Base-by-base conservation (phyloP, 2,329 filamentous ascomycete species). In the Lojkania enalia region DNA sequence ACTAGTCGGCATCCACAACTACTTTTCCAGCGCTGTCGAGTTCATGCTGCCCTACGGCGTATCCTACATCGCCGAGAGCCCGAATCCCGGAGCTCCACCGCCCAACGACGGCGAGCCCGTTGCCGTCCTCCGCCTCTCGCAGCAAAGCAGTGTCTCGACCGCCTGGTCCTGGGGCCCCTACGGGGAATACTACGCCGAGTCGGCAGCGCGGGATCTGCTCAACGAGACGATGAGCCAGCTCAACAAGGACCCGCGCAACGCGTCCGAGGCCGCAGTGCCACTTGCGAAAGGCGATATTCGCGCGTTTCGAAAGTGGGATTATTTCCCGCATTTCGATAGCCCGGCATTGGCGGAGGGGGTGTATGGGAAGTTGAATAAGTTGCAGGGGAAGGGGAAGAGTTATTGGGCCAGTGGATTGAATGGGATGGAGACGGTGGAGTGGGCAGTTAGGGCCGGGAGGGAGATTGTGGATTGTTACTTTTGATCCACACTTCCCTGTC, bases 381-480 rank as follows among this genome's bases (percentile, higher is more conserved):
- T 70, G n/a, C 67, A 70, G 33, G 67, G 66, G n/a, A 53, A 60
- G 38, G 64, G 66, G 42, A 67, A 68, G 52, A 66, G 60, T 20
- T 70, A 61, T 50, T 70, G 61, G 52, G 66, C 64, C 15, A 69
- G 64, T 41, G 67, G 59, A 16, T 59, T 70, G 30, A 58, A 55
- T 32, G 66, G 66, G 37, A 69, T 70, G 65, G 67, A 70, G 46
- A 66, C 65, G 23, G 66, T 70, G 13, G 67, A 70, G 52, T 69
- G 61, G 61, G 65, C 67, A 6, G 53, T 70, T 21, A 57, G 63
- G 2, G 58, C 60, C 16, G 67, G 63, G n/a, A 54, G 60, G 25
- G 66, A 69, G 39, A 55, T 70, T 37, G 63, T 67, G 15, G 59
- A 66, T 32, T 56, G 55, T 12, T 63, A 68, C 46, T 68, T 67